Conservation (phyloP, 768 basidiomycete genomes). For the Calvatia gigantea region DNA sequence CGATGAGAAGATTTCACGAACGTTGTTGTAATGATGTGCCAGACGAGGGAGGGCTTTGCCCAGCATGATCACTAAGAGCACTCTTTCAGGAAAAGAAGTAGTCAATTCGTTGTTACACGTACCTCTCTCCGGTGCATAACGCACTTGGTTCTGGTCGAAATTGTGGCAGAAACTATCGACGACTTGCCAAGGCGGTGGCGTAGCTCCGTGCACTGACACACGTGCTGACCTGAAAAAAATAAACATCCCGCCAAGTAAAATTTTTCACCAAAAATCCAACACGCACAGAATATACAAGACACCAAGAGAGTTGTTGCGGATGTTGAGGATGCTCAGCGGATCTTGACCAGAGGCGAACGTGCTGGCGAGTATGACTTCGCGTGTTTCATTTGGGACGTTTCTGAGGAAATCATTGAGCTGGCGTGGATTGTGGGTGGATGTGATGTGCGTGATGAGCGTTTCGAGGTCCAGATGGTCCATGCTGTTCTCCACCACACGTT, state of each 20-base stretch:
- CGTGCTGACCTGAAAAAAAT: slow-evolving; percentile 52
- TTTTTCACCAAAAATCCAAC: not conserved
- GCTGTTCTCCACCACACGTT: too few relatives aligned
- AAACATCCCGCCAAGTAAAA: not conserved
- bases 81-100: not conserved
- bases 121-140: slow-evolving; percentile 71
- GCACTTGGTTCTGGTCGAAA: slow-evolving; percentile 64
- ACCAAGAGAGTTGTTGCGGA: slow-evolving; percentile 56
- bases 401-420: slow-evolving; percentile 41
- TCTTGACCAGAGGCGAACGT: slow-evolving; percentile 59
- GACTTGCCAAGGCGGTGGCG: slow-evolving; percentile 37
- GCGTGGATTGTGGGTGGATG: slow-evolving; percentile 32
- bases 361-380: slow-evolving; percentile 54
- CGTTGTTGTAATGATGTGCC: slow-evolving; percentile 47
- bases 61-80: slow-evolving; percentile 52
- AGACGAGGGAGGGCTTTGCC: slow-evolving; percentile 59
- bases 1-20: slow-evolving; percentile 27
- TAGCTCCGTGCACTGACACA: slow-evolving; percentile 35
- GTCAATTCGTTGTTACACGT: slow-evolving; percentile 1
- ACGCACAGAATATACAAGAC: slow-evolving; percentile 73
- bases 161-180: slow-evolving; percentile 55
- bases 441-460: slow-evolving; percentile 32
- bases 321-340: slow-evolving; percentile 58
- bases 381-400: slow-evolving; percentile 50
- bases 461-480: slow-evolving; percentile 12